phyloP scores from a whole-genome alignment of 1,284 basidiomycete species.

The Moniliella sp. region DNA sequence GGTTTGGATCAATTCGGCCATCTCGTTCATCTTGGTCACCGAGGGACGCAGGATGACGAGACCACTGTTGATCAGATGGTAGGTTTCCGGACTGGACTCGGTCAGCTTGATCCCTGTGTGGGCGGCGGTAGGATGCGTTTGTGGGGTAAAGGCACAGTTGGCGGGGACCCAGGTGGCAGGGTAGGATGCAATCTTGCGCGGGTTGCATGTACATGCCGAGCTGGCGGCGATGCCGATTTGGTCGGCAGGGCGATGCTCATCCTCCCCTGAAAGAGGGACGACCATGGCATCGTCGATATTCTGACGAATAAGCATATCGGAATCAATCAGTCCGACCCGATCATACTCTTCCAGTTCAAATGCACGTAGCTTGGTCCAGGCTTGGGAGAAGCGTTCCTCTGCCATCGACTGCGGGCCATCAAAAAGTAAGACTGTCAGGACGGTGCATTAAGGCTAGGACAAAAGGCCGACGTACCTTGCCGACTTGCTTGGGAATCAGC shows the following conservation, averaged over 20 bases:
- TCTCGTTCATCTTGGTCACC: slow-evolving; percentile 39
- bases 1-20: slow-evolving; percentile 47
- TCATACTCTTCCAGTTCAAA: slow-evolving; percentile 35
- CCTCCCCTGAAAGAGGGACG: slow-evolving; percentile 4
- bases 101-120: slow-evolving; percentile 38
- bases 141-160: slow-evolving; percentile 61
- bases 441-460: too few relatives aligned
- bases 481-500: slow-evolving; percentile 5
- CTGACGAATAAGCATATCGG: slow-evolving; percentile 65
- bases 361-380: slow-evolving; percentile 29
- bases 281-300: slow-evolving; percentile 84
- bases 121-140: slow-evolving; percentile 34
- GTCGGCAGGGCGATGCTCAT: too few relatives aligned
- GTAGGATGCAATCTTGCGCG: slow-evolving; percentile 58
- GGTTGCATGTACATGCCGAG: slow-evolving; percentile 84
- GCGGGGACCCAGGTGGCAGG: slow-evolving; percentile 73
- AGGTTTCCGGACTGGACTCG: slow-evolving; percentile 45
- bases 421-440: too few relatives aligned
- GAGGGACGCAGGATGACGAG: slow-evolving; percentile 60
- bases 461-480: slow-evolving; percentile 2
- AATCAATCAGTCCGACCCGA: slow-evolving; percentile 64
- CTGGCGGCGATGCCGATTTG: slow-evolving; percentile 54
- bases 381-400: slow-evolving; percentile 18
- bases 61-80: slow-evolving; percentile 65
- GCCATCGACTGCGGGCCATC: slow-evolving; percentile 5